Percentiles rank a stretch among this genome's conserved stretches.
phyloP scores from a whole-genome alignment of 1,139 yeast species.

The Geotrichum restrictum region DNA sequence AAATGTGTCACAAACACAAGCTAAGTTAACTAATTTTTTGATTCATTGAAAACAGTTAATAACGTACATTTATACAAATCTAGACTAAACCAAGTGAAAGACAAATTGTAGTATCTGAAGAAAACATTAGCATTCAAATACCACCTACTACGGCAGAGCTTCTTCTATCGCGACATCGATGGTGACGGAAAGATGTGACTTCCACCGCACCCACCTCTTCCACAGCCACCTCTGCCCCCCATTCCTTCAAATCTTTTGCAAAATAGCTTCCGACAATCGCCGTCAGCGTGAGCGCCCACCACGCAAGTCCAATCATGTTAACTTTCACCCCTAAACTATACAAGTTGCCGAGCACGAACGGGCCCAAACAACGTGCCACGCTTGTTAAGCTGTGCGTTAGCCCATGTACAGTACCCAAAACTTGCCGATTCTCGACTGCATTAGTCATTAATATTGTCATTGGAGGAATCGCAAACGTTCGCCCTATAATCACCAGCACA shows the following conservation, averaged over 20 bases:
- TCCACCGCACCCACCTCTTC: background rate
- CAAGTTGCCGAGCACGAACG: conserved; percentile 50
- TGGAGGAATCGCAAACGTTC: conserved; percentile 36
- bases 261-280: conserved; percentile 29
- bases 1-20: too few relatives aligned
- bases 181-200: background rate
- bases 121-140: too few relatives aligned
- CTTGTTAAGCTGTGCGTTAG: conserved; percentile 42
- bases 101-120: too few relatives aligned
- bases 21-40: too few relatives aligned
- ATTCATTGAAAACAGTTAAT: too few relatives aligned
- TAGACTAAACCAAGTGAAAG: too few relatives aligned
- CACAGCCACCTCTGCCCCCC: conserved; percentile 26
- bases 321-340: conserved; percentile 47
- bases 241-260: conserved; percentile 30
- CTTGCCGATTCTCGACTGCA: conserved; percentile 30
- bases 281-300: conserved; percentile 45
- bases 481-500: conserved; percentile 26
- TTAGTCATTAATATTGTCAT: conserved; percentile 36
- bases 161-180: too few relatives aligned
- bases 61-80: too few relatives aligned
- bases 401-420: conserved; percentile 36
- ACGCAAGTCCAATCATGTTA: conserved; percentile 49
- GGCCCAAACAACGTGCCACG: conserved; percentile 55
- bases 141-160: too few relatives aligned